Evolutionary conservation across 306 rosid species (phyloP), one percentile per base, ranked within the genome.

Genomic region (Dalbergia cultrata): DNA sequence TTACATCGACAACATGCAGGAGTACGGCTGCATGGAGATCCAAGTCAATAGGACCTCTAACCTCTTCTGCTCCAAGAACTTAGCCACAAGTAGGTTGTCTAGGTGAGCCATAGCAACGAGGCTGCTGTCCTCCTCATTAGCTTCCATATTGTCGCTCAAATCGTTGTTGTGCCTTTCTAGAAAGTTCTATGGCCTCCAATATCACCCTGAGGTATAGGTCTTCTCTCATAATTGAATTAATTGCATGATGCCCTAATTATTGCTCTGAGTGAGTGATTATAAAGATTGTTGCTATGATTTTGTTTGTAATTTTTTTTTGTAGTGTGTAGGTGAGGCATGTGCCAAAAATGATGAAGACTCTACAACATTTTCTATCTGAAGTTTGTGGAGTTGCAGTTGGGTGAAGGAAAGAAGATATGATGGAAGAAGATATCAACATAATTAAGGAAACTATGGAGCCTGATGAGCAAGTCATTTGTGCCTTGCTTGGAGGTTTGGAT

Each of bases 61-160:
- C 7, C 80, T 95, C 10, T 93, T 77, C 10, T 87, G 87, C 31
- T 8, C 74, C 10, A 84, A 83, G 31, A 63, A 54, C 8, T 83
- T 90, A 0, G 96, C 34, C 83, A 77, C 18, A 81, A 63, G 35
- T 86, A 91, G 85, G 79, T 70, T 7, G 99, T 95, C 39, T 95
- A 98, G 98, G 91, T 95, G 97, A 95, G 99, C 83, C 99, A 95
- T 44, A 97, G 99, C 5, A 97, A 95, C 22, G 98, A 95, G 85
- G 97, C 85, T 11, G 90, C 69, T 0, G 49, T 60, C 13, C 79
- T 93, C 56, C 99, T 98, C 1, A 31, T 65, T 0, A 98, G 96
- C 26, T 95, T 95, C 66, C 71, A 88, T 18, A 94, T 87, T 13
- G 92, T 86, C 69, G 98, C 97, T 0, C 78, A 89, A 58, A 95